These are phyloP conservation scores for Aspergillus arachidicola DNA, from an alignment of 2,329 filamentous ascomycete species.

Conservation along the genomic window DNA sequence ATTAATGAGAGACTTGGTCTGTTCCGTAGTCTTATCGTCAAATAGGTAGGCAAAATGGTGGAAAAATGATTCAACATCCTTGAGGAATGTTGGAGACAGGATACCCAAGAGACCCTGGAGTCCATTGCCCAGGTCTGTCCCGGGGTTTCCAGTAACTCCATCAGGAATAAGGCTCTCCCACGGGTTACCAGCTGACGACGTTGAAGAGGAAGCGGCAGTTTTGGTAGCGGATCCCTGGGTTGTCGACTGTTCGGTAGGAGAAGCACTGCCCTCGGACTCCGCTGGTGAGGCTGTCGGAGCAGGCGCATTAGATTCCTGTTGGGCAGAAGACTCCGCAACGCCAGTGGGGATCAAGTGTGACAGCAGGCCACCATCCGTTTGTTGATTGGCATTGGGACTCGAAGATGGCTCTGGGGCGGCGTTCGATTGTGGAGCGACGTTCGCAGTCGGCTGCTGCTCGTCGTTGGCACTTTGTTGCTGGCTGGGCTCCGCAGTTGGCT, in stretches of 20 bases:
- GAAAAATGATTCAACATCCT: conserved; percentile 37
- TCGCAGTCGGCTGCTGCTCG: conserved; percentile 9
- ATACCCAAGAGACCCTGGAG: conserved; percentile 32
- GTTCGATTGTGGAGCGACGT: conserved; percentile 8
- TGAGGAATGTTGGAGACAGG: conserved; percentile 31
- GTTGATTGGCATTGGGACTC: conserved; percentile 1
- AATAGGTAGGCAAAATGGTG: conserved; percentile 36
- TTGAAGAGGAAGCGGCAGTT: conserved; percentile 10
- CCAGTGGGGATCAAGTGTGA: conserved; percentile 1
- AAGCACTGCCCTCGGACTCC: conserved; percentile 4
- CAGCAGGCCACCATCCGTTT: conserved; percentile 11
- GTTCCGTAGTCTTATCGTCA: conserved; percentile 34
- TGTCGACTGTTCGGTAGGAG: conserved; percentile 1
- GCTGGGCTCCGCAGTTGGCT: conserved; percentile 2
- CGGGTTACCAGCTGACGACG: background rate
- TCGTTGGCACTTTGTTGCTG: conserved; percentile 5
- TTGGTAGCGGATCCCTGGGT: conserved; percentile 1
- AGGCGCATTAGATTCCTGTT: background rate
- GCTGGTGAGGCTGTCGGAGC: conserved; percentile 3
- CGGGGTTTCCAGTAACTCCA: conserved; percentile 17
- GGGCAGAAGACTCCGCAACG: background rate
- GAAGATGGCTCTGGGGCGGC: conserved; percentile 7
- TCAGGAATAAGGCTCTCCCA: conserved; percentile 14
- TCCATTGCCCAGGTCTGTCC: conserved; percentile 34
- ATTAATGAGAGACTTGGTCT: conserved; percentile 32